Evolutionary conservation across 2,329 filamentous ascomycete species (phyloP).

Genomic region (Amauroascus niger): DNA sequence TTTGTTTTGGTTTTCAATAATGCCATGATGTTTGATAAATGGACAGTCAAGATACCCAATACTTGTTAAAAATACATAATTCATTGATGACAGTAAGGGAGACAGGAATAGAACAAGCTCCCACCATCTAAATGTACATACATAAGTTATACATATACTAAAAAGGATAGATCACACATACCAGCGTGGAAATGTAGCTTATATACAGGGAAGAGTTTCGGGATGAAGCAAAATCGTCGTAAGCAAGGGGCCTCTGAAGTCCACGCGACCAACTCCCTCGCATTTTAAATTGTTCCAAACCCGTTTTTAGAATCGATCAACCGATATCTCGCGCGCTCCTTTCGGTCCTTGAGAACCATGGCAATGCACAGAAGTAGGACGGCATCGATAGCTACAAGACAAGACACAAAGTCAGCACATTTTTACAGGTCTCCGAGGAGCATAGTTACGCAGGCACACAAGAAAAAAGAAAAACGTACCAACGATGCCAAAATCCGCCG

Average conservation of each 20-base stretch:
- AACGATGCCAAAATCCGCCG: slow-evolving; percentile 68
- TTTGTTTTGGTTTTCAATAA: background rate
- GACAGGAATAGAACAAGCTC: background rate
- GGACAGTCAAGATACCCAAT: background rate
- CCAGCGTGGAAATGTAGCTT: background rate
- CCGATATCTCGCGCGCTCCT: slow-evolving; percentile 67
- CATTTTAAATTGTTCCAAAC: slow-evolving; percentile 40
- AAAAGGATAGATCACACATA: background rate
- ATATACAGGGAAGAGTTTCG: background rate
- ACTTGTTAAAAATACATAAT: background rate
- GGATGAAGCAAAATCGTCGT: background rate
- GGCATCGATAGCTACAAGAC: slow-evolving; percentile 48
- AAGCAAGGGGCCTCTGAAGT: background rate
- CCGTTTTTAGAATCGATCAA: slow-evolving; percentile 73
- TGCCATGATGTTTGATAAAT: background rate
- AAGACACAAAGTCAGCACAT: background rate
- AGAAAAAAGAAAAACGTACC: slow-evolving; percentile 35
- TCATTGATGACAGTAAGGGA: background rate
- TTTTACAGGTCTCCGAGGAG: background rate
- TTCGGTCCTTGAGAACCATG: slow-evolving; percentile 69
- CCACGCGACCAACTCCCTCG: background rate
- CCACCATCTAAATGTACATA: background rate
- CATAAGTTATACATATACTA: background rate
- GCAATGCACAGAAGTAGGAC: slow-evolving; percentile 60
- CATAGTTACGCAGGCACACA: too few species aligned